Evolutionary conservation across 208 protist genomes (phyloP), one percentile per base, ranked within the genome.

Genomic region (Leishmania turanica): DNA sequence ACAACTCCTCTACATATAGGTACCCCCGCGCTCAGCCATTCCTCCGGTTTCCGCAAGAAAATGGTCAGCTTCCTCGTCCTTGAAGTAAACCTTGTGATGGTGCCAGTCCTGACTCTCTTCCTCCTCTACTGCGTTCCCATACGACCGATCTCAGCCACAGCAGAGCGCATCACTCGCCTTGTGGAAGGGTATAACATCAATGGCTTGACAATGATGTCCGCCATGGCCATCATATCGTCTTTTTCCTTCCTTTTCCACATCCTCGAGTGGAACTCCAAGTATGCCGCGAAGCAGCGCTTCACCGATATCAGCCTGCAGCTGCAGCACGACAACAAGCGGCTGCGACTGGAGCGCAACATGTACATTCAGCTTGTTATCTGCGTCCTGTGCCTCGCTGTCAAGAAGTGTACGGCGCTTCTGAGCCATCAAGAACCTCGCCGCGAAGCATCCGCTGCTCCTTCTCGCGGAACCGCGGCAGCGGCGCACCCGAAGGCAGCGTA

Each of bases 351-450:
- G 64, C 85, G 91, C 31, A 95, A 95, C 75, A 89, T 95, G 79
- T 95, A 95, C 83, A 92, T 95, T 65, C 91, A 95, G 47, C 84
- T 90, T 21, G 75, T 88, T 21, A 87, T 83, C 15, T 92, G 83
- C 34, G 81, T 91, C 9, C 65, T 91, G 21, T 90, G 91, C 75
- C 83, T 91, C 31, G 71, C 91, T 3, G 78, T 95, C 24, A 92
- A 91, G 81, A 91, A 85, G 75, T 78, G 34, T 54, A 75, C 75
- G 0, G 66, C 75, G 13, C 68, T 84, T 13, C 75, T 77, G 15
- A 42, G 34, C 19, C 74, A 60, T 51, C 80, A 58, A 19, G 80
- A 76, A 37, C 31, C 49, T 27, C 71, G 6, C 51, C 71, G 60
- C 15, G 42, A 64, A 75, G 42, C 34, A 47, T 6, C 45, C 27